Base-by-base conservation (phyloP, 2,329 filamentous ascomycete species). In the Aspergillus transmontanensis region DNA sequence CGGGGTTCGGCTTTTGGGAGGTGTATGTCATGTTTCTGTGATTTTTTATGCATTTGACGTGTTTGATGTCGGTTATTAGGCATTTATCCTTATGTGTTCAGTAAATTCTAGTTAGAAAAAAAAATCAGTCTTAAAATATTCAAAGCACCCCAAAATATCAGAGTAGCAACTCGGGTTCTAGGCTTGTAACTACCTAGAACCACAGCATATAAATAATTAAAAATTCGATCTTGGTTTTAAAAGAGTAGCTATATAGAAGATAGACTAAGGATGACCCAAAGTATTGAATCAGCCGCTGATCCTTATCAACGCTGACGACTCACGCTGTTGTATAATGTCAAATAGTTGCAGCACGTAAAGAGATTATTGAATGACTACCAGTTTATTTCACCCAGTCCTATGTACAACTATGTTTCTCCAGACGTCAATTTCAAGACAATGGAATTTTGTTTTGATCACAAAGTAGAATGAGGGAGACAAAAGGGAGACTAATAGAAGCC, bases 11-110 rank as follows among this genome's bases (percentile, higher is more conserved):
- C 12, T 55, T 39, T 63, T 60, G 36, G 57, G 57, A 50, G 54
- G 58, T 48, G 59, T 43, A 43, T 57, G 60, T 21, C 46, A 62
- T 58, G 59, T 51, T 56, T 55, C 11, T 51, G 48, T 32, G 12
- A 12, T 43, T 30, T 4, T 36, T 59, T 28, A 50, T 51, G 55
- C 48, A 58, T 59, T 58, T 57, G 26, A 39, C 16, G 32, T 32
- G 26, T 30, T 32, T 51, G 28, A 51, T 34, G 48, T 51, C 16
- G 19, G 51, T 28, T 39, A 39, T 39, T 59, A 19, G 23, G n/a
- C 41, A 57, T 60, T 45, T 30, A 21, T 57, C 30, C 28, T 61
- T 54, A 10, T 46, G 30, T 19, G 21, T 62, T 55, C 9, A 21
- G 6, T 51, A 32, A 28, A 14, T 57, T 63, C 51, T n/a, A 19